Conservation (phyloP, 495 filamentous ascomycete species). For the Echria macrotheca region DNA sequence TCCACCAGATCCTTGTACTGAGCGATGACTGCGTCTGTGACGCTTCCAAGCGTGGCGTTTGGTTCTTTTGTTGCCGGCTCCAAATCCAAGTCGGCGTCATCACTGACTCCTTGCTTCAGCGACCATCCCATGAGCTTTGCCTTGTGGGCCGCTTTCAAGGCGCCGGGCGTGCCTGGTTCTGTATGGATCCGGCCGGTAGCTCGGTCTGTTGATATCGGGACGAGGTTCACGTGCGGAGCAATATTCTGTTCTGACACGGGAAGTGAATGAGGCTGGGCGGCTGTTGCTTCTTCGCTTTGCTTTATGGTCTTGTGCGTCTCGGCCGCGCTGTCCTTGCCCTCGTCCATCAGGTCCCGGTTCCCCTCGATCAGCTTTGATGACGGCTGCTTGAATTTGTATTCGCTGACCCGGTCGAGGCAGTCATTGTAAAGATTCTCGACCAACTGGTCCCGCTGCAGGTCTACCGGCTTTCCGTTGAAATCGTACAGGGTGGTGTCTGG, state of each 20-base stretch:
- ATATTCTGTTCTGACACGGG: slow-evolving; percentile 45
- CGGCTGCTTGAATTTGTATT: slow-evolving; percentile 72
- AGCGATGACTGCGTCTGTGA: slow-evolving; percentile 80
- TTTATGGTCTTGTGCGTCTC: slow-evolving; percentile 68
- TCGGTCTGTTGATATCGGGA: slow-evolving; percentile 55
- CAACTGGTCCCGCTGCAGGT: slow-evolving; percentile 71
- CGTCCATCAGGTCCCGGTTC: slow-evolving; percentile 75
- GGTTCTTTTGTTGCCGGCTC: slow-evolving; percentile 53
- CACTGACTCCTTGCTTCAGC: slow-evolving; percentile 58
- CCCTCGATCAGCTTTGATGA: slow-evolving; percentile 71
- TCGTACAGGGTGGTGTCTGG: slow-evolving; percentile 91
- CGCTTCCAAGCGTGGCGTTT: slow-evolving; percentile 73
- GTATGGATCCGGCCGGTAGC: slow-evolving; percentile 55
- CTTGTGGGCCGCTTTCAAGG: slow-evolving; percentile 60
- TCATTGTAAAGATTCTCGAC: slow-evolving; percentile 92
- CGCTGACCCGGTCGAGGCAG: slow-evolving; percentile 81
- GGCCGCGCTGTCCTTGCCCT: slow-evolving; percentile 67
- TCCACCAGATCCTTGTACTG: slow-evolving; percentile 84
- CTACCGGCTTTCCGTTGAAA: slow-evolving; percentile 71
- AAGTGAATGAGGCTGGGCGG: slow-evolving; percentile 41
- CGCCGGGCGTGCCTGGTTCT: slow-evolving; percentile 50
- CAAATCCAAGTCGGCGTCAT: slow-evolving; percentile 67
- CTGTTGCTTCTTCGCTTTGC: slow-evolving; percentile 57
- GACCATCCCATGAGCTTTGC: slow-evolving; percentile 78
- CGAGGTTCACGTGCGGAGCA: slow-evolving; percentile 44